Percentiles rank a stretch among this genome's conserved stretches.
Evolutionary conservation across 2,329 filamentous ascomycete species (phyloP).

Genomic region (Lomentospora prolificans): DNA sequence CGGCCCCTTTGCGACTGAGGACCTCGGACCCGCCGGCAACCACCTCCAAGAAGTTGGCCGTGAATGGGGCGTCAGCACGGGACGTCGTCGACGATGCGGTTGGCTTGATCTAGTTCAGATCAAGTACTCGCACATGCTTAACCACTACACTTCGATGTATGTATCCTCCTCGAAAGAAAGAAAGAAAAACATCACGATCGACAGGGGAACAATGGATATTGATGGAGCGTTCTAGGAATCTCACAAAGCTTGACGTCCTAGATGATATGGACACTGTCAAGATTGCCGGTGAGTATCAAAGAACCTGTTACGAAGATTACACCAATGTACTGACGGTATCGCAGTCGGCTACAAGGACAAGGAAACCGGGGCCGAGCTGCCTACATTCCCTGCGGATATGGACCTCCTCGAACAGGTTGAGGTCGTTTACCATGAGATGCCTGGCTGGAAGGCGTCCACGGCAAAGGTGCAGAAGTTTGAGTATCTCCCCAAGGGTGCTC

Average conservation of each 20-base stretch:
- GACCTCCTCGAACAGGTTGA: constrained; percentile 46
- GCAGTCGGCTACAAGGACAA: constrained; percentile 56
- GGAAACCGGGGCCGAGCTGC: constrained; percentile 34
- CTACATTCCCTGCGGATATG: constrained; percentile 57
- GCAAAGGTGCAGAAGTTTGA: constrained; percentile 49
- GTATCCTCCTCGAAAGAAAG: no score
- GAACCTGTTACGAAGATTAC: neutral
- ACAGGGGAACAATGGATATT: neutral
- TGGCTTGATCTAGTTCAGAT: constrained; percentile 58
- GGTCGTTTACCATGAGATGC: constrained; percentile 58
- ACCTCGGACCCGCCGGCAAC: constrained; percentile 23
- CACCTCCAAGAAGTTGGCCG: constrained; percentile 34
- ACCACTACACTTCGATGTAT: constrained; percentile 51
- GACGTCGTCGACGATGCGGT: constrained; percentile 22
- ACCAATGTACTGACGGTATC: constrained; percentile 22
- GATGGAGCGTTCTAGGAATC: neutral
- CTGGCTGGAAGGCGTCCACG: constrained; percentile 59
- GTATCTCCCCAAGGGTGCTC: constrained; percentile 54
- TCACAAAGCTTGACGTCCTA: constrained; percentile 52
- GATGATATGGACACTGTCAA: constrained; percentile 68
- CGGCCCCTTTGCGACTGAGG: constrained; percentile 56
- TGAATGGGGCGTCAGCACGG: constrained; percentile 18
- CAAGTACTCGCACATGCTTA: constrained; percentile 52
- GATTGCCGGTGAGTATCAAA: constrained; percentile 9
- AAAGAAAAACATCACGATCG: neutral